Percentiles rank a stretch among this genome's conserved stretches.
Evolutionary conservation across 305 asterid species (phyloP).

Genomic region (Fraxinus dipetala): DNA sequence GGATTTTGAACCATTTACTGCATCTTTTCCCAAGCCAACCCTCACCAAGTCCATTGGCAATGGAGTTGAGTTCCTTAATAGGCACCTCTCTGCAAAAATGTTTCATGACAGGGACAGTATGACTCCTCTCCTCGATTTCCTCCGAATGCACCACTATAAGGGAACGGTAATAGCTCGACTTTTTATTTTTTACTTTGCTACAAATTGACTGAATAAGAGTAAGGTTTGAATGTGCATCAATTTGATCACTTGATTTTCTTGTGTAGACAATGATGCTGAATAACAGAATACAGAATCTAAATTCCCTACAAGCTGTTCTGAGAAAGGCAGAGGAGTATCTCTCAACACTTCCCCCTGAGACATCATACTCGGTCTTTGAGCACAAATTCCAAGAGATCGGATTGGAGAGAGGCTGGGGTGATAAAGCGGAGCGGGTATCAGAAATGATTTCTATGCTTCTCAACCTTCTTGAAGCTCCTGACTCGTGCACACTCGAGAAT

Average conservation of each 20-base stretch:
- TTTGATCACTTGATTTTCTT: slow-evolving; percentile 8
- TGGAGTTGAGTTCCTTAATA: slow-evolving; percentile 93
- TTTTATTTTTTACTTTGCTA: not conserved
- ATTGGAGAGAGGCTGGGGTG: slow-evolving; percentile 98
- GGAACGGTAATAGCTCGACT: slow-evolving; percentile 55
- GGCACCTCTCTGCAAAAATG: slow-evolving; percentile 97
- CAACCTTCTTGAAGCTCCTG: slow-evolving; percentile 93
- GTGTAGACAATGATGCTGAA: slow-evolving; percentile 81
- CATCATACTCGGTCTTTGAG: slow-evolving; percentile 60
- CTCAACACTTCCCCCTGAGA: slow-evolving; percentile 56
- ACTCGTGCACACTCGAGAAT: slow-evolving; percentile 81
- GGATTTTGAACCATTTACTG: slow-evolving; percentile 89
- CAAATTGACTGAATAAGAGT: not conserved
- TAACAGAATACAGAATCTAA: slow-evolving; percentile 59
- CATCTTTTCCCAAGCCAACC: slow-evolving; percentile 89
- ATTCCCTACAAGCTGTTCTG: slow-evolving; percentile 63
- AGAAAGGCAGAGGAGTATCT: slow-evolving; percentile 94
- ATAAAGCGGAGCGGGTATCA: slow-evolving; percentile 62
- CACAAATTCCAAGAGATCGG: slow-evolving; percentile 84
- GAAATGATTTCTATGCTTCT: slow-evolving; percentile 88
- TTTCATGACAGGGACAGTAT: slow-evolving; percentile 91
- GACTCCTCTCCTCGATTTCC: slow-evolving; percentile 91
- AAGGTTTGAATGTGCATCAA: not conserved
- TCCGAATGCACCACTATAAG: slow-evolving; percentile 70
- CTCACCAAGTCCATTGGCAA: slow-evolving; percentile 93